Base-by-base conservation (phyloP, 805 yeast genomes). In the Saturnispora bothae region DNA sequence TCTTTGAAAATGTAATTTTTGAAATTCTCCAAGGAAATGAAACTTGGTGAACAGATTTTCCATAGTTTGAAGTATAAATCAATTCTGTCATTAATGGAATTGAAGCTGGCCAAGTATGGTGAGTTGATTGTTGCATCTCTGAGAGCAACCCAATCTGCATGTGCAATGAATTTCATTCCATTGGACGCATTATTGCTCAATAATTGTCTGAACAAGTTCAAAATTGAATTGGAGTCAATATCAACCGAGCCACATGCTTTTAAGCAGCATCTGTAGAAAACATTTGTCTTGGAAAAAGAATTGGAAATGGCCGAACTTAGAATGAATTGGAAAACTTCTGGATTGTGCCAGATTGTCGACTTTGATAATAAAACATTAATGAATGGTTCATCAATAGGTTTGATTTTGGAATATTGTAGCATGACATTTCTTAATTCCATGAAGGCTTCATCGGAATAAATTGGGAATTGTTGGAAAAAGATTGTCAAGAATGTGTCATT, bases 101-200 rank as follows among this genome's bases (percentile, higher is more conserved):
- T 39, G 39, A 56, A 53, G 10, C 39, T 56, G 28, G 52, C 46
- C 34, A 55, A 60, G 18, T 53, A 54, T 31, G 50, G 54, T 4
- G 78, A 66, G 42, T 62, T 60, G 31, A 74, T 64, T 5, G 92
- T 82, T 16, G 89, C 83, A 55, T 78, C 86, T 61, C 88, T 73
- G 41, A 83, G 57, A 3, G 89, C 81, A 28, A 83, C 79, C 89
- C 89, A 82, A 59, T 81, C 89, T 9, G 92, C 89, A 54, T 75
- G 76, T 5, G 89, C 86, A 48, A 82, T 76, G 52, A 76, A 79
- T 28, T 57, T 60, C 58, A 71, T 73, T 9, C 76, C 75, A 36
- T 65, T 67, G 33, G 57, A 59, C 25, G 68, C 71, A 42, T 78
- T 76, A 45, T 73, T 68, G 28, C 45, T 41, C 26, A 59, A 41